Percentiles rank a stretch among this genome's conserved stretches.
Evolutionary conservation across 2,329 filamentous ascomycete species (phyloP).

Genomic region (Cladobotryum protrusum): DNA sequence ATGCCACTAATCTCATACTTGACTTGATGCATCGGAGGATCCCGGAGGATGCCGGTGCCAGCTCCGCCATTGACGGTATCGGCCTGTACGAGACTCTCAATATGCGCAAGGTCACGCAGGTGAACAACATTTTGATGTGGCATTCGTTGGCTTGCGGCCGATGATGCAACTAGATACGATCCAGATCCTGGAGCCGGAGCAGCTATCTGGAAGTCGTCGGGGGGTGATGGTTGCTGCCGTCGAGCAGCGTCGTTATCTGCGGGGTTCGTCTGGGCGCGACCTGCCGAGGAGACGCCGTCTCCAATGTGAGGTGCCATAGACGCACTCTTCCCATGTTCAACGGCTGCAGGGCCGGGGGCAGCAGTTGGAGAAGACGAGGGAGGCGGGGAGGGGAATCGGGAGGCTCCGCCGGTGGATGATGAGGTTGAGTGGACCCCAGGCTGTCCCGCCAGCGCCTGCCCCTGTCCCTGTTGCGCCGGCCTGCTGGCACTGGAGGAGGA

Average conservation of each 20-base stretch:
- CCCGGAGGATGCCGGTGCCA: slow-evolving; percentile 43
- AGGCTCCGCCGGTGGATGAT: slow-evolving; percentile 34
- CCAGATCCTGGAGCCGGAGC: slow-evolving; percentile 14
- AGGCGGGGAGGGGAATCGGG: slow-evolving; percentile 48
- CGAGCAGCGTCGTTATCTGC: slow-evolving; percentile 11
- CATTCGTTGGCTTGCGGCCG: slow-evolving; percentile 17
- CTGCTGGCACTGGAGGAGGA: slow-evolving; percentile 18
- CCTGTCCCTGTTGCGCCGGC: slow-evolving; percentile 7
- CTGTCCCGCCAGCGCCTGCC: slow-evolving; percentile 1
- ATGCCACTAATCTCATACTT: slow-evolving; percentile 95
- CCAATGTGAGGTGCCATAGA: slow-evolving; percentile 43
- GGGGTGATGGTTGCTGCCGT: slow-evolving; percentile 31
- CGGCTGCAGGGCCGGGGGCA: slow-evolving; percentile 28
- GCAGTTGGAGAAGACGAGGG: slow-evolving; percentile 46
- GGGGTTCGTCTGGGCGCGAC: slow-evolving; percentile 8
- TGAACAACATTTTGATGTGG: slow-evolving; percentile 56
- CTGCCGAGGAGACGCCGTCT: slow-evolving; percentile 24
- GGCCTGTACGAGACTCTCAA: slow-evolving; percentile 78
- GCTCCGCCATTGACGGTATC: slow-evolving; percentile 38
- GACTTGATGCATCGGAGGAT: slow-evolving; percentile 47
- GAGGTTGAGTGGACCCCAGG: slow-evolving; percentile 15
- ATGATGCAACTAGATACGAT: slow-evolving; percentile 12
- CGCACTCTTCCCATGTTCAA: slow-evolving; percentile 36
- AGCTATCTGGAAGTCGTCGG: slow-evolving; percentile 27
- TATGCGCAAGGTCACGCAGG: slow-evolving; percentile 83